Conservation (phyloP, 257 asterid genomes). For the Plantago ovata region DNA sequence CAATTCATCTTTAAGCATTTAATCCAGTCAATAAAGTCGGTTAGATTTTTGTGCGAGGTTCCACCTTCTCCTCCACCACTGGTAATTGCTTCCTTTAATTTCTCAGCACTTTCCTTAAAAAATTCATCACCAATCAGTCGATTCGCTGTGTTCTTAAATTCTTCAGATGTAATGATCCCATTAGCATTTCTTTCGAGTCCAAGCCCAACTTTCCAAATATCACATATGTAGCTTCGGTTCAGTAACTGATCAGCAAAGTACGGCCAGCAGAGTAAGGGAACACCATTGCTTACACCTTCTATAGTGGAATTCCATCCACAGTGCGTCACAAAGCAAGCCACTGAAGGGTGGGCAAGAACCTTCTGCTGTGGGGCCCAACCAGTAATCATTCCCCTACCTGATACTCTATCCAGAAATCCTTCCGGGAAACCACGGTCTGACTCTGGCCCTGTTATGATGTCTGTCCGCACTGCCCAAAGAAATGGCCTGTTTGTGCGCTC, state of each 20-base stretch:
- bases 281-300: slow-evolving; percentile 48
- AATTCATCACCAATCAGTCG: slow-evolving; percentile 23
- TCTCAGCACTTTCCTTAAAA: slow-evolving; percentile 36
- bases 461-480: slow-evolving; percentile 57
- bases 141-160: slow-evolving; percentile 38
- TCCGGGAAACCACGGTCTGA: slow-evolving; percentile 22
- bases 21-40: slow-evolving; percentile 38
- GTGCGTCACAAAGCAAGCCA: slow-evolving; percentile 58
- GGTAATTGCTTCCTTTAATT: slow-evolving; percentile 24
- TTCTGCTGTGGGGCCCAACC: slow-evolving; percentile 54
- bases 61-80: slow-evolving; percentile 35
- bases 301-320: slow-evolving; percentile 76
- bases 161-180: slow-evolving; percentile 26
- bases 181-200: slow-evolving; percentile 20
- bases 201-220: slow-evolving; percentile 59
- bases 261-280: slow-evolving; percentile 59
- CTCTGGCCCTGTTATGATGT: not conserved
- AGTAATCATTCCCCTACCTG: slow-evolving; percentile 28
- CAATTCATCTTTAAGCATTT: too few relatives aligned
- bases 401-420: slow-evolving; percentile 26
- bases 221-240: slow-evolving; percentile 51
- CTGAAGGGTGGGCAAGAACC: slow-evolving; percentile 50
- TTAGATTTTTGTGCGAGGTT: slow-evolving; percentile 33
- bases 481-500: slow-evolving; percentile 42
- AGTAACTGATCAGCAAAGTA: slow-evolving; percentile 53